Base-by-base conservation (phyloP, 345 rosid species). In the Sapria himalayana region DNA sequence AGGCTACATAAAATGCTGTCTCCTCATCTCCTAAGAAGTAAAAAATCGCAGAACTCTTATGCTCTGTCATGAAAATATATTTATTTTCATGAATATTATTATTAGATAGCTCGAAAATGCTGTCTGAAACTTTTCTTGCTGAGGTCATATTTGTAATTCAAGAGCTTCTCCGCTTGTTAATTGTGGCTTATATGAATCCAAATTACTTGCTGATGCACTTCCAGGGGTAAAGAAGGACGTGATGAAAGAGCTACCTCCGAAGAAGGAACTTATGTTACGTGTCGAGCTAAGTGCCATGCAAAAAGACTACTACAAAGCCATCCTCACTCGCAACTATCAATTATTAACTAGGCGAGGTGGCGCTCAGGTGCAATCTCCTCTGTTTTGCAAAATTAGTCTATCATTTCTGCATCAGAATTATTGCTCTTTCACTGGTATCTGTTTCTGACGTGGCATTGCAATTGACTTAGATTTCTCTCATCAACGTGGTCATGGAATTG, bases 211-310 rank as follows among this genome's bases (percentile, higher is more conserved):
- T 39, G 51, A 54, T 54, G 56, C 50, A 51, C 21, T 36, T 72
- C 60, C 55, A 91, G 99, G 96, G 58, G 92, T 91, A 48, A 91
- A 91, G 73, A 91, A 84, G 69, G 99, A 91, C 58, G 99, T 91
- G 22, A 80, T 91, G 96, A 84, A 72, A 59, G 93, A 91, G 52
- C 65, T 91, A 55, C 99, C 99, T 57, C 99, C 99, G 10, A 91
- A 91, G 51, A 91, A 80, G 63, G 99, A 91, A 59, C 99, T 91
- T 45, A 84, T 91, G 64, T 64, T 91, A 51, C 96, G 96, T 35
- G 82, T 80, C 64, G 96, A 91, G 29, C 59, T 91, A 54, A 91
- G 93, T 58, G 66, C 69, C 58, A 72, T 73, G 69, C 96, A 91
- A 60, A 84, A 91, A 61, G 96, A 91, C 60, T 91, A 80, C 58